phyloP scores from a whole-genome alignment of 768 basidiomycete genomes.

The Solioccasus polychromus region DNA sequence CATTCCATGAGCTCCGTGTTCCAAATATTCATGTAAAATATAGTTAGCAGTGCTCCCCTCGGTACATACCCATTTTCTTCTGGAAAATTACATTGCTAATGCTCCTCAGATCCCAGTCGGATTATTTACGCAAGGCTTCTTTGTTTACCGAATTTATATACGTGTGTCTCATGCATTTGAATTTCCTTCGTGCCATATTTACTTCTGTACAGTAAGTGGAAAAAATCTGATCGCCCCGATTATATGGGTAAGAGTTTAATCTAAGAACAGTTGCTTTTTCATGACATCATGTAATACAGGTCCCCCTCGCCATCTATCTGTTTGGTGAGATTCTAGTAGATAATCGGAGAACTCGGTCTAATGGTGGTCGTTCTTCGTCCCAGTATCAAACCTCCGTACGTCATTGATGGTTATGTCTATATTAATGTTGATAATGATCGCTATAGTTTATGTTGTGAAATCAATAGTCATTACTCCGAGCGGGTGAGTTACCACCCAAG shows the following conservation, averaged over 20 bases:
- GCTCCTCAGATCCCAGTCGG: background rate
- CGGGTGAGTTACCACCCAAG: no score
- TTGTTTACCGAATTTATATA: background rate
- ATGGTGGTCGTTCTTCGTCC: no score
- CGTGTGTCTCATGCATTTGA: background rate
- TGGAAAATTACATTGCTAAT: background rate
- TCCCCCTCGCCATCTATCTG: background rate
- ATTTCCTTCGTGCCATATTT: background rate
- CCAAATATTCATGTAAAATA: background rate
- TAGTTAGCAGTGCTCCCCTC: background rate
- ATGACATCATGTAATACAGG: background rate
- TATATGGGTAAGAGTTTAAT: no score
- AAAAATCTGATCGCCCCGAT: background rate
- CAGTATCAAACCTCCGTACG: no score
- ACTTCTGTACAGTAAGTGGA: background rate
- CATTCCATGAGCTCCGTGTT: background rate
- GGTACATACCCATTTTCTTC: background rate
- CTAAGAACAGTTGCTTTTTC: no score
- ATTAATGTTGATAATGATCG: no score
- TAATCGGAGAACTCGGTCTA: no score
- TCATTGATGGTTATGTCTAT: no score
- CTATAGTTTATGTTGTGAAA: no score
- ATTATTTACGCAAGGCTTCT: background rate
- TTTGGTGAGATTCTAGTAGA: constrained; percentile 4
- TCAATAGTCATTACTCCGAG: no score